Evolutionary conservation across 495 filamentous ascomycete species (phyloP).

Genomic region (Polyplosphaeria fusca): DNA sequence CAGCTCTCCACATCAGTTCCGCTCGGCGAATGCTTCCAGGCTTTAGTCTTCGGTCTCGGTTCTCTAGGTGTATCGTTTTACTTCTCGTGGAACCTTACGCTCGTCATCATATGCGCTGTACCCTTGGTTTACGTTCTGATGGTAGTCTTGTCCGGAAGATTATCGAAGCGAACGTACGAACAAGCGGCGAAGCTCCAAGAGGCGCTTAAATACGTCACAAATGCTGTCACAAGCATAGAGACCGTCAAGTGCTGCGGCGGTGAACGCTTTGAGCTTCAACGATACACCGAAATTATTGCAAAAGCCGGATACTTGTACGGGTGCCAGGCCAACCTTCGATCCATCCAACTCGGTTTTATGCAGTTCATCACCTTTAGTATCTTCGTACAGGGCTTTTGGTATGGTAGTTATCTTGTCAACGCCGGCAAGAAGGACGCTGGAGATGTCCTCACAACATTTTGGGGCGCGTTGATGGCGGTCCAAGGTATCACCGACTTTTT

Average conservation of each 20-base stretch:
- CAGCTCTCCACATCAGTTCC: slow-evolving; percentile 76
- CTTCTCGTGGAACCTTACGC: slow-evolving; percentile 78
- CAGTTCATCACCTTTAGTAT: slow-evolving; percentile 72
- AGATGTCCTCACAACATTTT: slow-evolving; percentile 79
- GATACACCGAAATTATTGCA: slow-evolving; percentile 59
- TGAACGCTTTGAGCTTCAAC: slow-evolving; percentile 62
- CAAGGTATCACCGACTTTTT: slow-evolving; percentile 70
- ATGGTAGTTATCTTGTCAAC: slow-evolving; percentile 65
- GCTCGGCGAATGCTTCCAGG: slow-evolving; percentile 65
- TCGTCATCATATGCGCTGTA: slow-evolving; percentile 75
- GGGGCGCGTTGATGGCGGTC: slow-evolving; percentile 70
- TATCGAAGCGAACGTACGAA: slow-evolving; percentile 62
- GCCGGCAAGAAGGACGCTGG: slow-evolving; percentile 57
- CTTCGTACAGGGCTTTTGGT: slow-evolving; percentile 92
- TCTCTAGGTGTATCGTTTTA: slow-evolving; percentile 69
- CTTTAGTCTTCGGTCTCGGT: slow-evolving; percentile 56
- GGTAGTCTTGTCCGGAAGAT: slow-evolving; percentile 53
- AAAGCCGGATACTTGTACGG: slow-evolving; percentile 63
- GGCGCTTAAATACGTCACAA: slow-evolving; percentile 70
- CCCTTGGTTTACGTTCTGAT: slow-evolving; percentile 64
- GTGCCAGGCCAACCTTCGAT: slow-evolving; percentile 62
- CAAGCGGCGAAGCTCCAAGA: slow-evolving; percentile 66
- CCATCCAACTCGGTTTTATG: slow-evolving; percentile 67
- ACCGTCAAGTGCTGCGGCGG: slow-evolving; percentile 87
- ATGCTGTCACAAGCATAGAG: slow-evolving; percentile 70